Evolutionary conservation across 352 stramenopile genomes (phyloP), one percentile per base, ranked within the genome.

Genomic region (Globisporangium nodosum): DNA sequence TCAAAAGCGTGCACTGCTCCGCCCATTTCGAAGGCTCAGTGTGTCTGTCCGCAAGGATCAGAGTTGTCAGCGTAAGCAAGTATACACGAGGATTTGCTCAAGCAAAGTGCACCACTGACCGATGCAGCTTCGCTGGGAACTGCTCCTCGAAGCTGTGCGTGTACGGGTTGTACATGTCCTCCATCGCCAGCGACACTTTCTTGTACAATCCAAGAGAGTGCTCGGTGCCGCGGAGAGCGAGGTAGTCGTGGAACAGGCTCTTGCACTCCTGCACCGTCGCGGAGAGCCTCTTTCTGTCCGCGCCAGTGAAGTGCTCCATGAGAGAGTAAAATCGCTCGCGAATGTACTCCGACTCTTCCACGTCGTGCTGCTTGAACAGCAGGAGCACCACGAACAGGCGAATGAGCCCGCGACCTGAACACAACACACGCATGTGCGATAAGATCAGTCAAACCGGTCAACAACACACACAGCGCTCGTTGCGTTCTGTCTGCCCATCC

Each of bases 1-100:
- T 88, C 27, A 94, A 49, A 18, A 95, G 60, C 4, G 86, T 95
- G 63, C 82, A 92, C 13, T 94, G 83, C 50, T 85, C 63, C 0
- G 81, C 79, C 74, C 77, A 95, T 20, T 77, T 68, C 11, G 76
- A 71, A 46, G 86, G 66, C 33, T 88, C 70, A 9, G 85, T 66
- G 55, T 78, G 74, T 1, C 81, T 91, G 54, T 24, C 40, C 18
- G 33, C 46, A 40, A 7, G 1, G 27, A 55, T 15, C 18, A 47
- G 15, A 11, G 21, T 3, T 5, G 49, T 58, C 33, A 61, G 20
- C 24, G 15, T 54, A 12, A 43, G 37, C 3, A 18, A 18, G 3
- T 12, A 18, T 18, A 18, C 13, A 16, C 3, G 11, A 27, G 24
- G 24, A 27, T 27, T 27, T 27, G 24, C 24, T 27, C 24, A 27